Evolutionary conservation across 139 green algal genomes (phyloP), one percentile per base, ranked within the genome.

Genomic region (Edaphochlamys debaryana): DNA sequence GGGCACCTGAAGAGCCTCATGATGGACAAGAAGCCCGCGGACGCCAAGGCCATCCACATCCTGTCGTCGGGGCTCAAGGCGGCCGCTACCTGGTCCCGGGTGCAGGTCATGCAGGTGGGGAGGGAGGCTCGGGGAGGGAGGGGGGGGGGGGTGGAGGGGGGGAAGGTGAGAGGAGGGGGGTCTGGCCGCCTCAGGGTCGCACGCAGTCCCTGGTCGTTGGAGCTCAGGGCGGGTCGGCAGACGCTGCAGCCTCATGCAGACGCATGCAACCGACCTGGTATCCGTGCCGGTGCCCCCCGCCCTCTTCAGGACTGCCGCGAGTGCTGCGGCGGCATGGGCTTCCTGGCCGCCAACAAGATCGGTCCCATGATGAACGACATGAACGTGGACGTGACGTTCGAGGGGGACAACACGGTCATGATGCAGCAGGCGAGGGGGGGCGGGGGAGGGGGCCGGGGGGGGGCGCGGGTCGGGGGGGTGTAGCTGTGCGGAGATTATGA

Each of bases 401-500:
- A 98, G 89, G 95, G 95, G 54, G 95, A 97, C 89, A 98, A 98
- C 92, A 97, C 95, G 0, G 95, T 98, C 50, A 89, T 98, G 79
- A 98, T 98, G 95, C 93, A 96, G 92, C 92, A 95, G 89, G 92
- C 93, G 78, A 15, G 69, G 30, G 9, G 7, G 45, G 36, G 45
- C 11, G 42, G 42, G 42, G 69, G 7, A 4, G 69, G 23, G 67
- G 2, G 67, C n/a, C n/a, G n/a, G n/a, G n/a, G n/a, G n/a, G n/a
- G n/a, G n/a, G n/a, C n/a, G n/a, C n/a, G n/a, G n/a, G n/a, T n/a
- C n/a, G n/a, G n/a, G n/a, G n/a, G n/a, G n/a, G n/a, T n/a, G n/a
- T n/a, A n/a, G n/a, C n/a, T n/a, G n/a, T n/a, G n/a, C n/a, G n/a
- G n/a, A n/a, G n/a, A n/a, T n/a, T n/a, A n/a, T n/a, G n/a, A n/a